Evolutionary conservation across 73 alveolate species (phyloP), one percentile per base, ranked within the genome.

Genomic region (Paramecium sonneborni): DNA sequence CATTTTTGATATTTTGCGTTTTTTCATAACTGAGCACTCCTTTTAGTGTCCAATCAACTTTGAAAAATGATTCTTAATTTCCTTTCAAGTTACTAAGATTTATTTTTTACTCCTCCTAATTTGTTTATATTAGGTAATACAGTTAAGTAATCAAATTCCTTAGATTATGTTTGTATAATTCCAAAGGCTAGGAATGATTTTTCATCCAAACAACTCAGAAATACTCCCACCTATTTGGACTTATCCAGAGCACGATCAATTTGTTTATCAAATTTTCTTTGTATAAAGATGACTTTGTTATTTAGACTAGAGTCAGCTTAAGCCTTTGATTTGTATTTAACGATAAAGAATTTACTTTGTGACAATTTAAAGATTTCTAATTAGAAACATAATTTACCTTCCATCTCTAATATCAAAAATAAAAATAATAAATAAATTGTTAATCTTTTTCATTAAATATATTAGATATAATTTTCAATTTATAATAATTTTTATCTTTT

Each of bases 151-250:
- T 14, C 44, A 32, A 67, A 30, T 67, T 67, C 48, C 11, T 11
- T 23, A 15, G 48, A 14, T 32, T 67, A 12, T 3, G 38, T 14
- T 32, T 30, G 38, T 67, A 67, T 11, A 30, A 67, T 26, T 24
- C 84, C 84, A 67, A 30, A 67, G 48, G 48, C 84, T 14, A 67
- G 6, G 84, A 67, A 67, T 26, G 84, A 26, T 32, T 67, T 67
- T 67, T 30, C 38, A 67, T 67, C 84, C 84, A 26, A 24, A 67
- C 84, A 67, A 67, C 46, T 67, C 7, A 67, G 84, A 26, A 67
- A 67, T 30, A 67, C 20, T 26, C 84, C 84, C 0, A 67, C 84
- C 2, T 24, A 67, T 24, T 67, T 32, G 20, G 84, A 67, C 26
- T 24, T 32, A 21, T 30, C 84, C 38, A 67, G 12, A 67, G 32